Conservation (phyloP, 2,329 filamentous ascomycete species). For the Colletotrichum sp. region DNA sequence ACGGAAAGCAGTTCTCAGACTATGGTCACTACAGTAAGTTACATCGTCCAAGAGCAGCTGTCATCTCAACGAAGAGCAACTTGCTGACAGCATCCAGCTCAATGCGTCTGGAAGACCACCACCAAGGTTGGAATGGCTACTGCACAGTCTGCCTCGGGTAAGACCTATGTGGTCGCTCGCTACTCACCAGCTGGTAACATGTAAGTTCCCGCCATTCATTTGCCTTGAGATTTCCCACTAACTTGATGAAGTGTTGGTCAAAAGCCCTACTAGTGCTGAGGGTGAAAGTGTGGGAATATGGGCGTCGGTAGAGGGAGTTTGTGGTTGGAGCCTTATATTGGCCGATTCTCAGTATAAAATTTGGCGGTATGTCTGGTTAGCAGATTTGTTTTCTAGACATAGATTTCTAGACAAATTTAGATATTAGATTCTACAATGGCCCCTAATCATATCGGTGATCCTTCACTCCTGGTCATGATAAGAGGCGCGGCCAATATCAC, state of each 20-base stretch:
- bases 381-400: not conserved
- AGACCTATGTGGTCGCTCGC: slow-evolving; percentile 34
- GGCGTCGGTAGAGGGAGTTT: not conserved
- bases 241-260: not conserved
- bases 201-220: not conserved
- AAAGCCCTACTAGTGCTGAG: not conserved
- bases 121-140: slow-evolving; percentile 34
- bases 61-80: fast-evolving
- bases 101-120: slow-evolving; percentile 33
- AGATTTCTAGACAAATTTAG: not conserved
- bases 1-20: not conserved
- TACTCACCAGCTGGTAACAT: slow-evolving; percentile 36
- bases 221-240: not conserved
- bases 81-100: slow-evolving; percentile 10
- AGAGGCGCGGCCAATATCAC: not conserved
- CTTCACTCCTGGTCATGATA: not conserved
- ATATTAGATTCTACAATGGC: not conserved
- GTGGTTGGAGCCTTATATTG: not conserved
- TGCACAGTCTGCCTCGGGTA: slow-evolving; percentile 29
- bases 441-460: not conserved
- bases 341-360: not conserved
- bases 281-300: not conserved
- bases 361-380: not conserved
- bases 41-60: fast-evolving
- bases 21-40: slow-evolving; percentile 32